phyloP scores from a whole-genome alignment of 2,329 filamentous ascomycete genomes.

The Aspergillus viridinutans region DNA sequence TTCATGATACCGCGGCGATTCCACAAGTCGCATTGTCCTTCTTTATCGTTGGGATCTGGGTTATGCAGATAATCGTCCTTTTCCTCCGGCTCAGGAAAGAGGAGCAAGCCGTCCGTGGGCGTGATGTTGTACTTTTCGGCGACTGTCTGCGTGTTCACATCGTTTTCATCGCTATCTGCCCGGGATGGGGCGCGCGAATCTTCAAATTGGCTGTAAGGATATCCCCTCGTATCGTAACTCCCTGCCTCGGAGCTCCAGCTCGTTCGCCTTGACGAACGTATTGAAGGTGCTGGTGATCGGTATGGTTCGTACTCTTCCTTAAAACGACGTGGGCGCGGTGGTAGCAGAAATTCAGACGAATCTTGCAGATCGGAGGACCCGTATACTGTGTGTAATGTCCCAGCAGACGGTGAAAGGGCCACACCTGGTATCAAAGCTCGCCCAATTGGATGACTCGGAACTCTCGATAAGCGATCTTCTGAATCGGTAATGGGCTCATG shows the following conservation, averaged over 20 bases:
- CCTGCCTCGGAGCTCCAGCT: conserved; percentile 61
- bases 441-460: conserved; percentile 10
- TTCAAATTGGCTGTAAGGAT: conserved; percentile 54
- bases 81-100: conserved; percentile 69
- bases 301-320: conserved; percentile 48
- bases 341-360: conserved; percentile 36
- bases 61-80: conserved; percentile 71
- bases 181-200: conserved; percentile 57
- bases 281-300: conserved; percentile 48
- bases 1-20: conserved; percentile 62
- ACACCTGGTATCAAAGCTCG: conserved; percentile 18
- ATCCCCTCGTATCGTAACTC: conserved; percentile 50
- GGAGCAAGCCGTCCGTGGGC: conserved; percentile 61
- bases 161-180: conserved; percentile 61
- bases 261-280: conserved; percentile 56
- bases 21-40: conserved; percentile 61
- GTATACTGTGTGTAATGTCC: conserved; percentile 41
- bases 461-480: conserved; percentile 23
- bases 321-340: conserved; percentile 46
- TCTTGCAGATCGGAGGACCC: conserved; percentile 48
- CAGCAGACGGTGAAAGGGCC: conserved; percentile 19
- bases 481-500: conserved; percentile 48
- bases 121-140: conserved; percentile 70
- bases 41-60: conserved; percentile 61
- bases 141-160: conserved; percentile 67